Evolutionary conservation across 352 stramenopile genomes (phyloP).

Genomic region (Phytophthora nicotianae): DNA sequence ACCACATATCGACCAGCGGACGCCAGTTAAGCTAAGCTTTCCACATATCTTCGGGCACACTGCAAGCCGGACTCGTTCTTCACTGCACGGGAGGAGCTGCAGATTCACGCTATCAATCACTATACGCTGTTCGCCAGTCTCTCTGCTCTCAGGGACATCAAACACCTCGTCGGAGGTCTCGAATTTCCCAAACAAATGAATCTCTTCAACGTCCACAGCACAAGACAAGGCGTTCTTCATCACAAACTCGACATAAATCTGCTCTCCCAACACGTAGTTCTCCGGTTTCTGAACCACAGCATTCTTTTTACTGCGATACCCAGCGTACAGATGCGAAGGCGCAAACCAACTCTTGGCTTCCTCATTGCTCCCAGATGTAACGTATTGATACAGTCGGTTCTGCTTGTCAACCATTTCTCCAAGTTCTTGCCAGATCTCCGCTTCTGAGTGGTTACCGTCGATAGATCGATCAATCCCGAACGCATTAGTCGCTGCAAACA

Average conservation of each 20-base stretch:
- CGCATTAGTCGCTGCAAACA: slow-evolving; percentile 80
- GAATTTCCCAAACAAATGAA: slow-evolving; percentile 84
- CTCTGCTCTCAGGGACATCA: slow-evolving; percentile 49
- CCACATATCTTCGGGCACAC: slow-evolving; percentile 66
- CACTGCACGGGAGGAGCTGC: slow-evolving; percentile 74
- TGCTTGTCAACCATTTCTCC: slow-evolving; percentile 64
- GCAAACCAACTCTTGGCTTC: slow-evolving; percentile 55
- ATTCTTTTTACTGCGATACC: slow-evolving; percentile 64
- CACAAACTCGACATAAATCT: slow-evolving; percentile 88
- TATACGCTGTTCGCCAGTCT: slow-evolving; percentile 41
- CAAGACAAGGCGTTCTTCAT: slow-evolving; percentile 89
- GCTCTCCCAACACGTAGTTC: slow-evolving; percentile 74
- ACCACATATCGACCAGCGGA: slow-evolving; percentile 86
- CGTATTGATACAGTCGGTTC: slow-evolving; percentile 66
- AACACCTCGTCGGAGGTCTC: slow-evolving; percentile 42
- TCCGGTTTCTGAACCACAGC: slow-evolving; percentile 46
- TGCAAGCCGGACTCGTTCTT: slow-evolving; percentile 73
- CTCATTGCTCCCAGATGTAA: slow-evolving; percentile 23
- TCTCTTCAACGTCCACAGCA: slow-evolving; percentile 79
- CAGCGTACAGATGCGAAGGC: slow-evolving; percentile 54
- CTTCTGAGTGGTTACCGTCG: slow-evolving; percentile 63
- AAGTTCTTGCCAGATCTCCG: slow-evolving; percentile 67
- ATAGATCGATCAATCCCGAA: slow-evolving; percentile 72
- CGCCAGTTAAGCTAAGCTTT: slow-evolving; percentile 64
- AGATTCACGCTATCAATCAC: slow-evolving; percentile 74